A percentile compares a stretch with the other conserved stretches of the same genome.
phyloP scores from a whole-genome alignment of 768 basidiomycete species.

The Russula lepida region DNA sequence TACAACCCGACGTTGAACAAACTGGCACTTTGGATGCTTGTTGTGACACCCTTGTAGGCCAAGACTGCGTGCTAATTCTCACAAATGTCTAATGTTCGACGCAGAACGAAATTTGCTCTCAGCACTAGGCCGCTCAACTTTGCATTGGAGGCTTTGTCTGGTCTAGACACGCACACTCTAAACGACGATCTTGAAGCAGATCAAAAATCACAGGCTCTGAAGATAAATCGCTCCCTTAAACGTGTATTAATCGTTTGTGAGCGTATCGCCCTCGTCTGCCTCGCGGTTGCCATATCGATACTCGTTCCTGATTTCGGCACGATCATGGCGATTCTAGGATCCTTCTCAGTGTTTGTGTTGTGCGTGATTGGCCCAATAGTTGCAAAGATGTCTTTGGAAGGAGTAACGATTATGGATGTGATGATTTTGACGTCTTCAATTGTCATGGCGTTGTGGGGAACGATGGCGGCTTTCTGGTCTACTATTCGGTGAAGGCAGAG shows the following conservation, averaged over 20 bases:
- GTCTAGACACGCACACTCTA: conserved; percentile 39
- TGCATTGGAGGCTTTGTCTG: conserved; percentile 72
- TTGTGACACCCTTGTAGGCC: conserved; percentile 63
- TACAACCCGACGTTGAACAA: conserved; percentile 67
- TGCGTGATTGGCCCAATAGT: conserved; percentile 57
- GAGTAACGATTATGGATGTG: conserved; percentile 46
- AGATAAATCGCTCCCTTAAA: conserved; percentile 29
- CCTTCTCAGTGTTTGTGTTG: conserved; percentile 66
- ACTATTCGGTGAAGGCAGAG: conserved; percentile 11
- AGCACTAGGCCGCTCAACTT: conserved; percentile 75
- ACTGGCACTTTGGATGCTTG: conserved; percentile 79
- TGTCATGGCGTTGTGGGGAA: conserved; percentile 75
- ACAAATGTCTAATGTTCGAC: conserved; percentile 15
- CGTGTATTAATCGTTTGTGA: conserved; percentile 41
- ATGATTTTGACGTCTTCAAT: conserved; percentile 42
- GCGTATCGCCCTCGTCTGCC: conserved; percentile 46
- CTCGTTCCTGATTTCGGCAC: conserved; percentile 71
- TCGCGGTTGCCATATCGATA: conserved; percentile 64
- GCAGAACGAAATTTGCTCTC: conserved; percentile 81
- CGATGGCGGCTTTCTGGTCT: conserved; percentile 50
- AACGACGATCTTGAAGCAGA: conserved; percentile 20
- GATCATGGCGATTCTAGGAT: conserved; percentile 85
- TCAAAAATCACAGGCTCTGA: conserved; percentile 25
- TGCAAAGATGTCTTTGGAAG: conserved; percentile 55
- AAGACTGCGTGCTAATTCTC: neutral